Base-by-base conservation (phyloP, 768 basidiomycete species). In the Psilocybe tampanensis region DNA sequence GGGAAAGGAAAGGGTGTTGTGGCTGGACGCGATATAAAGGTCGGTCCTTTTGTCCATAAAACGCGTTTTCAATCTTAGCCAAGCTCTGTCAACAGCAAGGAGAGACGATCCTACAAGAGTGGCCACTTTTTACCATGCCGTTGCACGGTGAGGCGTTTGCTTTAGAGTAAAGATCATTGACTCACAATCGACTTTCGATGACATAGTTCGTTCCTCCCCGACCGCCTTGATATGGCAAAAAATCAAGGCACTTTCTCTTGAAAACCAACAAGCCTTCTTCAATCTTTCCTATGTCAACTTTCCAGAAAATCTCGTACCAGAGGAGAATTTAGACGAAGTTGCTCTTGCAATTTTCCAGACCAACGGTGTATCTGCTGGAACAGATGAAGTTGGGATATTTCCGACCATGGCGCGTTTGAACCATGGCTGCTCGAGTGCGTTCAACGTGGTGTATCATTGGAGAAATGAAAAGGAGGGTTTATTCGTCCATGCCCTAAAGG, bases 381-480 rank as follows among this genome's bases (percentile, higher is more conserved):
- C 74, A 47, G 60, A 52, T 1, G 64, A 70, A 18, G 81, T 82
- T 2, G 87, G 86, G 0, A 74, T 90, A n/a, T 89, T 88, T 66
- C 86, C 86, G n/a, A 73, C 67, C 19, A 86, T 84, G 78, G 85
- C 86, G 12, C 75, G 87, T 42, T 60, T 89, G 58, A 90, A 90
- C 61, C 88, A 89, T 59, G 87, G 84, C 0, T 89, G 87, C 64
- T 81, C 86, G 3, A 74, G 78, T 52, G 85, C 85, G 6, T 89
- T 90, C 72, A 88, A 88, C 67, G 77, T 75, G 4, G 83, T 88
- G 12, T 89, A 89, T 64, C 75, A 75, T 0, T 89, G 82, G 82
- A 73, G 84, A 48, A 76, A 80, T 43, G 64, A 71, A 24, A 83
- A 85, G 54, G 65, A 70, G 11, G 68, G 69, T 3, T 62, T 87